Evolutionary conservation across 2,329 filamentous ascomycete genomes (phyloP).

Genomic region (Leptographium lundbergii): DNA sequence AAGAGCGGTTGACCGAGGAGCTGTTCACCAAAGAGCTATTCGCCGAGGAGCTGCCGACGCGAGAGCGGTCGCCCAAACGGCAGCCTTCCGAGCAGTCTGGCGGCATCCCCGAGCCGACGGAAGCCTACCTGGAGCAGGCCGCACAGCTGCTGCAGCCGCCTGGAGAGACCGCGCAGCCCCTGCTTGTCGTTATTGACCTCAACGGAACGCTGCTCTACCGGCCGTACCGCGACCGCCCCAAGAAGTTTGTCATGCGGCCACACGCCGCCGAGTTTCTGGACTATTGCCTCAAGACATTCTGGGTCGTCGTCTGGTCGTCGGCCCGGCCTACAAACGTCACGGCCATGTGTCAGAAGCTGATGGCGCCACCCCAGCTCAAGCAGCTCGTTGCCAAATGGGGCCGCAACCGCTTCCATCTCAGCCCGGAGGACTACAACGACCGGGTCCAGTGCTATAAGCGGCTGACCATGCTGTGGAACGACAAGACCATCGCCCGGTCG

Average conservation of each 20-base stretch:
- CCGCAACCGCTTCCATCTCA: constrained; percentile 63
- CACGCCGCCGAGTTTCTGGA: constrained; percentile 55
- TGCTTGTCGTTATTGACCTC: constrained; percentile 80
- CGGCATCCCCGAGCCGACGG: constrained; percentile 47
- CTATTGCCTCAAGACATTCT: constrained; percentile 63
- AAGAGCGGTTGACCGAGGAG: too few relatives aligned
- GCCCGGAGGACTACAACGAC: constrained; percentile 45
- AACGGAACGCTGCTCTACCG: constrained; percentile 83
- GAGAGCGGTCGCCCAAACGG: not conserved
- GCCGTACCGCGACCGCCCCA: constrained; percentile 33
- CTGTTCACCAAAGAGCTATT: too few relatives aligned
- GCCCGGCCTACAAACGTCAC: constrained; percentile 61
- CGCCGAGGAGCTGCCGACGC: too few relatives aligned
- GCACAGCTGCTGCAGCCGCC: constrained; percentile 22
- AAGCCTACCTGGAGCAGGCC: constrained; percentile 47
- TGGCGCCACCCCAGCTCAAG: constrained; percentile 22
- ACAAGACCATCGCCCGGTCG: constrained; percentile 27
- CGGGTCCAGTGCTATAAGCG: constrained; percentile 88
- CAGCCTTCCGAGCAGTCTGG: constrained; percentile 31
- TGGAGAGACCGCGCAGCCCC: constrained; percentile 37
- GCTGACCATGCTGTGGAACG: constrained; percentile 58
- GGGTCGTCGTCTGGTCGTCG: constrained; percentile 84
- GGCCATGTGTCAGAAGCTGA: constrained; percentile 52
- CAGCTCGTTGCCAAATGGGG: constrained; percentile 62
- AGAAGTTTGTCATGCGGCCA: constrained; percentile 52